phyloP scores from a whole-genome alignment of 2,329 filamentous ascomycete genomes.

The Zasmidium cellare region DNA sequence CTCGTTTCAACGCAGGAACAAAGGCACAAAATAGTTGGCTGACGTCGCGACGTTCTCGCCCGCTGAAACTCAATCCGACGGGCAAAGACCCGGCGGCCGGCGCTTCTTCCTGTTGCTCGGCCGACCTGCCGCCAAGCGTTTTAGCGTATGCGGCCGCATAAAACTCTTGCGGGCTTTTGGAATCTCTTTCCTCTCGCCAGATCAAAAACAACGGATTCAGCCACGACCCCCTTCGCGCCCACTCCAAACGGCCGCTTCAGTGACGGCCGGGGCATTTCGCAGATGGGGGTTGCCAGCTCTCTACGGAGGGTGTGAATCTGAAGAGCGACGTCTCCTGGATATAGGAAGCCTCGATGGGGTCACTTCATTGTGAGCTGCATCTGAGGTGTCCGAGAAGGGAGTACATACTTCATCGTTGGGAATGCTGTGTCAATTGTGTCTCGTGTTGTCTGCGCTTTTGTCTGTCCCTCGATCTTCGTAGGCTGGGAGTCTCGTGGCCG shows the following conservation, averaged over 20 bases:
- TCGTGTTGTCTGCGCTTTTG: too few species aligned
- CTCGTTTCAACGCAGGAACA: slow-evolving; percentile 4
- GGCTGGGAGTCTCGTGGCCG: too few species aligned
- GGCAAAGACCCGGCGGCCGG: too few species aligned
- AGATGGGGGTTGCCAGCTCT: slow-evolving; percentile 70
- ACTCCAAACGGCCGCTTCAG: slow-evolving; percentile 18
- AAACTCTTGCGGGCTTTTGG: slow-evolving; percentile 7
- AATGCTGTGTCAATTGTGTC: too few species aligned
- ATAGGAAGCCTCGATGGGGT: slow-evolving; percentile 72
- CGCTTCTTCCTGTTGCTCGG: too few species aligned
- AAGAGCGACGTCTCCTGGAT: slow-evolving; percentile 56
- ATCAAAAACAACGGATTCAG: slow-evolving; percentile 66
- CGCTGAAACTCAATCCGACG: background rate
- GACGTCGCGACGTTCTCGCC: background rate
- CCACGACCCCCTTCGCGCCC: slow-evolving; percentile 63
- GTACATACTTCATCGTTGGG: slow-evolving; percentile 52
- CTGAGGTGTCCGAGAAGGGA: slow-evolving; percentile 71
- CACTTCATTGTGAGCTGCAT: slow-evolving; percentile 72
- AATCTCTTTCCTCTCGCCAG: slow-evolving; percentile 39
- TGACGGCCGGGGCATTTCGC: slow-evolving; percentile 38
- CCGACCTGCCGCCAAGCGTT: too few species aligned
- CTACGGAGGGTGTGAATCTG: slow-evolving; percentile 60
- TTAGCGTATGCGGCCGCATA: too few species aligned
- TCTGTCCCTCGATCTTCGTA: too few species aligned
- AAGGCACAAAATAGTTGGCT: slow-evolving; percentile 1